Percentiles rank a stretch among this genome's conserved stretches.
These are phyloP conservation scores for Plasmodium inui DNA, from an alignment of 169 alveolate species.

Conservation along the genomic window DNA sequence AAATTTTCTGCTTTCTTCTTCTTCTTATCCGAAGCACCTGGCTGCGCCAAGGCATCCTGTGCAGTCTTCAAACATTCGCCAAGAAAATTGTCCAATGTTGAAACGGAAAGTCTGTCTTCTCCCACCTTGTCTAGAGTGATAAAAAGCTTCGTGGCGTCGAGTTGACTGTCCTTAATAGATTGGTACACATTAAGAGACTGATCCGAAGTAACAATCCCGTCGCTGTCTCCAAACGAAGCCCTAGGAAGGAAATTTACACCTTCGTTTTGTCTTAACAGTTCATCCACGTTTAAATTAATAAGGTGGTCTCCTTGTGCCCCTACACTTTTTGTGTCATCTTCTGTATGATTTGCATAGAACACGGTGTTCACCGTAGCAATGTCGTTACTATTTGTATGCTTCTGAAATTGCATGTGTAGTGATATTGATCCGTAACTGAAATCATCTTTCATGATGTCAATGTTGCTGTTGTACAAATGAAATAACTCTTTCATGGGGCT, in stretches of 20 bases:
- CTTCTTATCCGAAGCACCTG: not conserved
- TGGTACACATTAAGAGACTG: not conserved
- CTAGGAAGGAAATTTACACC: not conserved
- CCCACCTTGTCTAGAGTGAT: slow-evolving; percentile 11
- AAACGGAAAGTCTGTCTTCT: not conserved
- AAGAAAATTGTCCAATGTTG: slow-evolving; percentile 24
- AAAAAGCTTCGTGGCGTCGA: slow-evolving; percentile 17
- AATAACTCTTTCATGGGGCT: not conserved
- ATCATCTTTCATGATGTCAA: slow-evolving; percentile 3
- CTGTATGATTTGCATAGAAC: slow-evolving; percentile 3
- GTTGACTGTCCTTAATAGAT: not conserved
- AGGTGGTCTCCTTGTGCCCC: not conserved
- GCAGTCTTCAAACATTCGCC: not conserved
- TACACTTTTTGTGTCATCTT: not conserved
- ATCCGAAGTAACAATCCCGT: not conserved
- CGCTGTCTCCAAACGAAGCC: not conserved
- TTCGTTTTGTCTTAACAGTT: not conserved
- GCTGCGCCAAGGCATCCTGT: not conserved
- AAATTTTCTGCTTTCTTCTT: not conserved
- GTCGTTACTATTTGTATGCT: not conserved
- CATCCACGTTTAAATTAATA: not conserved
- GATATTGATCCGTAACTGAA: slow-evolving; percentile 37
- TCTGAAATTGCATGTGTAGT: not conserved
- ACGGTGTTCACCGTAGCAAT: not conserved
- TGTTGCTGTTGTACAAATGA: not conserved